Percentiles rank a stretch among this genome's conserved stretches.
These are phyloP conservation scores for Fusarium sambucinum DNA, from an alignment of 2,329 filamentous ascomycete genomes.

Conservation along the genomic window DNA sequence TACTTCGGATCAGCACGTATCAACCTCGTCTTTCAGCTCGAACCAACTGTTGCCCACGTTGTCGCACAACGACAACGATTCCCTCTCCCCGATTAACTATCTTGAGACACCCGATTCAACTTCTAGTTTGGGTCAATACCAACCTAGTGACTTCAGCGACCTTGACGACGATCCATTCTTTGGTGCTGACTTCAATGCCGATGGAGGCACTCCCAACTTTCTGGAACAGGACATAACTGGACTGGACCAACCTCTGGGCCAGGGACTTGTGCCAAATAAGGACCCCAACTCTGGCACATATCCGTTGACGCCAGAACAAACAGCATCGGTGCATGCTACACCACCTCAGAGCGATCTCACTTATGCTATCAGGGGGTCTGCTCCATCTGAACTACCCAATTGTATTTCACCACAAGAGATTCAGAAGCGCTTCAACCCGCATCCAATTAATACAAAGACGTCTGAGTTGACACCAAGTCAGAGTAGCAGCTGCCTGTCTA, in stretches of 20 bases:
- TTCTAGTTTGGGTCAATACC: conserved; percentile 61
- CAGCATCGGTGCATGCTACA: conserved; percentile 61
- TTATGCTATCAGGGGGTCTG: conserved; percentile 42
- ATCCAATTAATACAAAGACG: conserved; percentile 48
- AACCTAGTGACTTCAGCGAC: conserved; percentile 63
- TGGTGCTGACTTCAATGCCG: conserved; percentile 61
- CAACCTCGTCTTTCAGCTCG: conserved; percentile 53
- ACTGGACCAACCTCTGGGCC: conserved; percentile 39
- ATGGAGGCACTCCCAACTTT: conserved; percentile 60
- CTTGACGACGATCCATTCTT: conserved; percentile 65
- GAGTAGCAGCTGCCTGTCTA: conserved; percentile 63
- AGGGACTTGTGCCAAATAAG: conserved; percentile 35
- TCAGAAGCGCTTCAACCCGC: conserved; percentile 55
- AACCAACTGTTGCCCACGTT: conserved; percentile 59
- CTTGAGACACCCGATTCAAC: conserved; percentile 64
- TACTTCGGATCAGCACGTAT: conserved; percentile 42
- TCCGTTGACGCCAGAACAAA: conserved; percentile 66
- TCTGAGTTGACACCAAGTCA: conserved; percentile 63
- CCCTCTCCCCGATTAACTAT: conserved; percentile 50
- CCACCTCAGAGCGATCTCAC: conserved; percentile 56
- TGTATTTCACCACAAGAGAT: conserved; percentile 59
- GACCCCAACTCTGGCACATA: conserved; percentile 50
- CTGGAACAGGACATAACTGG: conserved; percentile 53
- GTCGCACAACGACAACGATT: conserved; percentile 54
- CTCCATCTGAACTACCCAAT: conserved; percentile 47